Conservation (phyloP, 768 basidiomycete species). For the Leccinum variicolor region DNA sequence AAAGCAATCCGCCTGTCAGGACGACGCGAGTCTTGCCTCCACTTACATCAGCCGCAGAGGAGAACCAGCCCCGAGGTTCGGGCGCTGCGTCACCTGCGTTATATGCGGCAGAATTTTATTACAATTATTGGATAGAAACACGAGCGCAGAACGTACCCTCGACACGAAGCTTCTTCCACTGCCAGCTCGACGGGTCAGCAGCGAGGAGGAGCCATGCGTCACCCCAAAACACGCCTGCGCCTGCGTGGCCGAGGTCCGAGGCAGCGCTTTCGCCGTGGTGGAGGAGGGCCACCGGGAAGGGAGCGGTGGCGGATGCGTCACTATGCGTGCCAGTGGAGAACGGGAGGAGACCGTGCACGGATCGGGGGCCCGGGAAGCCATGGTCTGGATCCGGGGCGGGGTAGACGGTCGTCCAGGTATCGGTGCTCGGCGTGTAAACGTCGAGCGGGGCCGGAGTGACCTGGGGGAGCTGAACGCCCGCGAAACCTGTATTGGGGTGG, state of each 20-base stretch:
- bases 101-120: not conserved
- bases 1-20: slow-evolving; percentile 39
- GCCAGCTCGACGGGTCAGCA: not conserved
- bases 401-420: slow-evolving; percentile 22
- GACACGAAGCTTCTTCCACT: slow-evolving; percentile 26
- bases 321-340: slow-evolving; percentile 4
- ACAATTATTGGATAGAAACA: not conserved
- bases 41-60: slow-evolving; percentile 25
- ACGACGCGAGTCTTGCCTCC: slow-evolving; percentile 27
- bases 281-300: slow-evolving; percentile 26
- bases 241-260: slow-evolving; percentile 36
- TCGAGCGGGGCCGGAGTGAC: slow-evolving; percentile 28
- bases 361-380: slow-evolving; percentile 31
- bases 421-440: slow-evolving; percentile 28
- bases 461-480: slow-evolving; percentile 34
- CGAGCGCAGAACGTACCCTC: not conserved
- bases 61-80: slow-evolving; percentile 44
- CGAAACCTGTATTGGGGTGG: slow-evolving; percentile 26
- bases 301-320: not conserved
- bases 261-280: slow-evolving; percentile 37
- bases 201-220: slow-evolving; percentile 37
- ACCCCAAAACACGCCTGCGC: slow-evolving; percentile 39
- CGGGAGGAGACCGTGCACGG: slow-evolving; percentile 34
- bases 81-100: slow-evolving; percentile 12
- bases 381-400: slow-evolving; percentile 26